Evolutionary conservation across 2,329 filamentous ascomycete species (phyloP).

Genomic region (Alternaria viburni): DNA sequence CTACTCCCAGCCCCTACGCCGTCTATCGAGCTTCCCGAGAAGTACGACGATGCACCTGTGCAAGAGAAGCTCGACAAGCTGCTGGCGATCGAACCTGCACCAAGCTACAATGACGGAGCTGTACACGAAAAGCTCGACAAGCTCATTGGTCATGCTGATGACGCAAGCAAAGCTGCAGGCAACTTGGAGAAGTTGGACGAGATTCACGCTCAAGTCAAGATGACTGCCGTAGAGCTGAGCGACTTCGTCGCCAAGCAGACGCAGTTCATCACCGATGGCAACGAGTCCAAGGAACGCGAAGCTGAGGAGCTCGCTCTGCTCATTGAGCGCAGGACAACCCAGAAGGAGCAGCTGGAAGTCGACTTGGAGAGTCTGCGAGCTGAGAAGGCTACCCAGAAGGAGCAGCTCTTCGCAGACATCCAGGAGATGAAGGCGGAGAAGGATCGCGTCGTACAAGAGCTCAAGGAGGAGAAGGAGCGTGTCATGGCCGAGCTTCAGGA

Average conservation of each 20-base stretch:
- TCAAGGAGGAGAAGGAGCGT: conserved; percentile 52
- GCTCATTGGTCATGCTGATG: conserved; percentile 64
- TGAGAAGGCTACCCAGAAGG: conserved; percentile 67
- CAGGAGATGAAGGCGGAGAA: conserved; percentile 54
- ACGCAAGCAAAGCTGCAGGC: conserved; percentile 71
- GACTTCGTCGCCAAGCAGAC: conserved; percentile 81
- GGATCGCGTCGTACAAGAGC: conserved; percentile 45
- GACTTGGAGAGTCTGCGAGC: conserved; percentile 53
- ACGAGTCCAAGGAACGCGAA: conserved; percentile 78
- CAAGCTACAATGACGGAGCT: conserved; percentile 52
- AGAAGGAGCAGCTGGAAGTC: conserved; percentile 66
- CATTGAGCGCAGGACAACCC: conserved; percentile 75
- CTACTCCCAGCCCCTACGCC: conserved; percentile 56
- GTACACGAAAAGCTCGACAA: conserved; percentile 64
- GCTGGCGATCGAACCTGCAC: conserved; percentile 53
- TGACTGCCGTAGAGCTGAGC: conserved; percentile 82
- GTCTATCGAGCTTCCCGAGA: conserved; percentile 51
- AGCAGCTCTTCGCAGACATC: conserved; percentile 60
- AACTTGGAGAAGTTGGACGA: conserved; percentile 85
- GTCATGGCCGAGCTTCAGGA: conserved; percentile 43
- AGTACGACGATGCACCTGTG: conserved; percentile 62
- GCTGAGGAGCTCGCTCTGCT: conserved; percentile 80
- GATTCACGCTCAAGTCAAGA: conserved; percentile 85
- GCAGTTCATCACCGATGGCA: conserved; percentile 74
- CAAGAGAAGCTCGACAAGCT: conserved; percentile 63